Evolutionary conservation across 352 stramenopile species (phyloP).

Genomic region (Pythium rhizo-oryzae): DNA sequence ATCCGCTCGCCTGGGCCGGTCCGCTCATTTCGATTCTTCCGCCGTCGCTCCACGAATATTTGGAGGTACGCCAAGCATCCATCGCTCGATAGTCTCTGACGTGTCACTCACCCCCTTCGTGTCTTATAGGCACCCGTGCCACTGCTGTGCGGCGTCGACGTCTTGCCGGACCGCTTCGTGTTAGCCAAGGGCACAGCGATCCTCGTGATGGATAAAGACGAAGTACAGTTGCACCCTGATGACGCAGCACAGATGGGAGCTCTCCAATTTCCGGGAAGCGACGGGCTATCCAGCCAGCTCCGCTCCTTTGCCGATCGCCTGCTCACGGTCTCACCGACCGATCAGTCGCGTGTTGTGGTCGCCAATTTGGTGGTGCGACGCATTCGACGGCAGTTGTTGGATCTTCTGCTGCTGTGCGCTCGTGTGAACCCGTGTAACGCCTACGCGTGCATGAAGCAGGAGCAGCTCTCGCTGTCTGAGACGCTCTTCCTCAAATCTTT

Average conservation of each 20-base stretch:
- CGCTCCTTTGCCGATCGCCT: conserved; percentile 1
- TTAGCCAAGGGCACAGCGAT: conserved; percentile 28
- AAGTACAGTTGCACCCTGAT: conserved; percentile 22
- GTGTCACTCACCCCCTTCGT: not conserved
- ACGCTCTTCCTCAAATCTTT: conserved; percentile 31
- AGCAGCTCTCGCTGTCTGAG: conserved; percentile 30
- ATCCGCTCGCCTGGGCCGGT: conserved; percentile 29
- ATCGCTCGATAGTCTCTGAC: too few species aligned
- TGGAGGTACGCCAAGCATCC: conserved; percentile 19
- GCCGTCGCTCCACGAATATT: conserved; percentile 24
- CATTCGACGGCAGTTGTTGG: conserved; percentile 22
- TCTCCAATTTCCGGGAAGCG: conserved; percentile 25
- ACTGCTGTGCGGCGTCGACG: conserved; percentile 28
- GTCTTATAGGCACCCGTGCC: conserved; percentile 27
- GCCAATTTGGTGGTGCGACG: conserved; percentile 20
- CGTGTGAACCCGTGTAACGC: conserved; percentile 31
- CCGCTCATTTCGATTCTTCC: conserved; percentile 32
- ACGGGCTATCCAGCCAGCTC: conserved; percentile 17
- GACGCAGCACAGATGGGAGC: conserved; percentile 23
- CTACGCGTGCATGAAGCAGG: conserved; percentile 33
- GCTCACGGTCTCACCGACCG: not conserved
- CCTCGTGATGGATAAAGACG: conserved; percentile 21
- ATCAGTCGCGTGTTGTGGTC: not conserved
- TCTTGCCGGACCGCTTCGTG: conserved; percentile 17
- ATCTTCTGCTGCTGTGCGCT: conserved; percentile 22